Conservation (phyloP, 352 stramenopile genomes). For the Lagenidium giganteum region DNA sequence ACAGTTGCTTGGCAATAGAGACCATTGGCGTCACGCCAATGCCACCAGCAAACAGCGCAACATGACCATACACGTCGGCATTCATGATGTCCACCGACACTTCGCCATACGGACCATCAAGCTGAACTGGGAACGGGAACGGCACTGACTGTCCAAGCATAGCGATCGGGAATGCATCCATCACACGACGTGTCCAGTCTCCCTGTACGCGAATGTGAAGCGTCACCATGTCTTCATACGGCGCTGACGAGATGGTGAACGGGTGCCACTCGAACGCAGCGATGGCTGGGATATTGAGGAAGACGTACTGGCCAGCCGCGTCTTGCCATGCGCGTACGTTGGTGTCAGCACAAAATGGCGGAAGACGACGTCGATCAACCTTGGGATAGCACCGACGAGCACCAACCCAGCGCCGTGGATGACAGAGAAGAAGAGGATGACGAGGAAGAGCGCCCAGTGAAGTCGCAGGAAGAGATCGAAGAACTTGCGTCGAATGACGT, state of each 20-base stretch:
- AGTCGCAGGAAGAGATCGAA: conserved; percentile 45
- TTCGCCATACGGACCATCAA: conserved; percentile 49
- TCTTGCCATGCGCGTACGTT: too few species aligned
- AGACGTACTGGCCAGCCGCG: conserved; percentile 61
- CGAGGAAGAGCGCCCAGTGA: conserved; percentile 50
- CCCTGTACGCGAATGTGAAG: conserved; percentile 60
- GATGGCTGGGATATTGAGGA: conserved; percentile 74
- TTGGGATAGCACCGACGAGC: conserved; percentile 25
- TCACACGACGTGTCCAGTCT: conserved; percentile 40
- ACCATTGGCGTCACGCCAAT: conserved; percentile 54
- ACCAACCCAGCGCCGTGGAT: conserved; percentile 35
- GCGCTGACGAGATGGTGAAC: conserved; percentile 82
- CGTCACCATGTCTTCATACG: conserved; percentile 52
- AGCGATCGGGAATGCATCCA: too few species aligned
- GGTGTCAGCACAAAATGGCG: too few species aligned
- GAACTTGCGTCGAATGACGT: conserved; percentile 32
- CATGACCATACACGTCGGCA: conserved; percentile 34
- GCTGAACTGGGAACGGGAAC: too few species aligned
- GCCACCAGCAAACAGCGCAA: conserved; percentile 38
- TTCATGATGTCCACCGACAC: conserved; percentile 33
- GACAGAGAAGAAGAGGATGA: conserved; percentile 26
- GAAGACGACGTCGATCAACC: conserved; percentile 35
- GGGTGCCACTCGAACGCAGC: conserved; percentile 80
- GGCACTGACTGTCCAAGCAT: too few species aligned
- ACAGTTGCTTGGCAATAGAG: conserved; percentile 36